Conservation (phyloP, 2,329 filamentous ascomycete genomes). For the Talaromyces sp. region DNA sequence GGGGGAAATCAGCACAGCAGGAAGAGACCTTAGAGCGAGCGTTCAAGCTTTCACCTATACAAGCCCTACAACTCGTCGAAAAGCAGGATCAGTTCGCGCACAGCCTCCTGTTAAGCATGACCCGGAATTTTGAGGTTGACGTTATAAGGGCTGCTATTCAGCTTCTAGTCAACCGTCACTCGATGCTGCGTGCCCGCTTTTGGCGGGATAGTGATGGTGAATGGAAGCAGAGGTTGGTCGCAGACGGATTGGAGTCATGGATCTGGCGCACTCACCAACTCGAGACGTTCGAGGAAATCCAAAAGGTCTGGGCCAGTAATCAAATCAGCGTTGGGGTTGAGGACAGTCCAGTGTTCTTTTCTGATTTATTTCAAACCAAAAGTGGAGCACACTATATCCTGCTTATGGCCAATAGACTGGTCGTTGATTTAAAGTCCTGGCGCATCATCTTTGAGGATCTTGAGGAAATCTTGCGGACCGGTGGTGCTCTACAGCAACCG, state of each 20-base stretch:
- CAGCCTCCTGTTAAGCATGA: background rate
- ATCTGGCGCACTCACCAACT: background rate
- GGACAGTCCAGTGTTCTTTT: background rate
- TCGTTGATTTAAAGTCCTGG: conserved; percentile 8
- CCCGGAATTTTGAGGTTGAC: background rate
- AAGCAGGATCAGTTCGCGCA: background rate
- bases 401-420: conserved; percentile 2
- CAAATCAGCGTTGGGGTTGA: background rate
- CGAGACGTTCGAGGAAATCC: background rate
- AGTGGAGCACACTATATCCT: background rate
- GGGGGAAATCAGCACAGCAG: background rate
- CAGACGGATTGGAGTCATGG: background rate
- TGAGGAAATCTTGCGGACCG: background rate
- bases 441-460: conserved; percentile 9
- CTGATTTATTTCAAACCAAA: background rate
- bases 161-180: background rate
- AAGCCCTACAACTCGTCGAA: background rate
- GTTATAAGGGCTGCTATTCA: background rate
- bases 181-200: background rate
- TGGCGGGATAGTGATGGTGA: background rate
- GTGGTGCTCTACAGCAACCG: background rate
- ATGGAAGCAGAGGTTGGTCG: background rate
- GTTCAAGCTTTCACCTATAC: background rate
- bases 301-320: background rate
- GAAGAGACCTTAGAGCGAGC: background rate